Percentiles rank a stretch among this genome's conserved stretches.
Conservation (phyloP, 345 rosid genomes). For the Citrus sinensis region DVS_A1.0 CM039165.1:24623001-24623500, state of each 20-base stretch:
- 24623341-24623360: not conserved
- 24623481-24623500: not conserved
- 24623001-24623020: constrained; percentile 47
- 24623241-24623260: not conserved
- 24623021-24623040: constrained; percentile 49
- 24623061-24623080: constrained; percentile 46
- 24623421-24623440: not conserved
- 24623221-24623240: constrained; percentile 16
- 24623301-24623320: not conserved
- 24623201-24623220: not conserved
- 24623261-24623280: constrained; percentile 12
- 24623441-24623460: not conserved
- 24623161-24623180: not conserved
- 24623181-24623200: not conserved
- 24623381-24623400: not conserved
- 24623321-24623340: not conserved
- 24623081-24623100: constrained; percentile 57
- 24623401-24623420: not conserved
- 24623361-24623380: not conserved
- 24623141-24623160: not conserved
- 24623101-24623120: constrained; percentile 34
- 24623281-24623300: not conserved
- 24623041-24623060: constrained; percentile 45
- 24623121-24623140: not conserved
- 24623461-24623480: no score